Evolutionary conservation across 2,329 filamentous ascomycete genomes (phyloP).

Genomic region (Trichoderma arundinaceum): DNA sequence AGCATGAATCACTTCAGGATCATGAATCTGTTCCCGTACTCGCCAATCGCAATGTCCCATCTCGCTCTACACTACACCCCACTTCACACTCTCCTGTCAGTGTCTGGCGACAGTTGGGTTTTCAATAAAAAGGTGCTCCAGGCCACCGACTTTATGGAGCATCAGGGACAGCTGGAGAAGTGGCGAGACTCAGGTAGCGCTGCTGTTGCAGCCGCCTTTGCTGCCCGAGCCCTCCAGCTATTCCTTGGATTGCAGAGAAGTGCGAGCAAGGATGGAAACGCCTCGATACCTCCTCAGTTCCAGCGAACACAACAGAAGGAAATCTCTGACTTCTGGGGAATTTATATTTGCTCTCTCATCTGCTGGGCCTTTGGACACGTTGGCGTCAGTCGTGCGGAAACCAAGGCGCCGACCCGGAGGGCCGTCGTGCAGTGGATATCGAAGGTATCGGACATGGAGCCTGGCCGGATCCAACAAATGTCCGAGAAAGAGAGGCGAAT

Average conservation of each 20-base stretch:
- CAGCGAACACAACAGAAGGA: conserved; percentile 41
- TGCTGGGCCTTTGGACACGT: conserved; percentile 62
- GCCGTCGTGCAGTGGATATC: conserved; percentile 48
- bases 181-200: conserved; percentile 56
- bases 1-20: conserved; percentile 42
- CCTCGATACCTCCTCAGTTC: conserved; percentile 8
- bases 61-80: conserved; percentile 63
- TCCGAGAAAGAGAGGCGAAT: conserved; percentile 47
- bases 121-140: conserved; percentile 60
- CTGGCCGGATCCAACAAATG: conserved; percentile 48
- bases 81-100: conserved; percentile 62
- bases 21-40: conserved; percentile 51
- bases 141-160: conserved; percentile 51
- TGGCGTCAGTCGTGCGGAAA: conserved; percentile 35
- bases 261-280: conserved; percentile 24
- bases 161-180: conserved; percentile 52
- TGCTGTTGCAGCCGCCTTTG: conserved; percentile 54
- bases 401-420: conserved; percentile 37
- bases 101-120: conserved; percentile 64
- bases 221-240: conserved; percentile 56
- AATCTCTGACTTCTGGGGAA: conserved; percentile 59
- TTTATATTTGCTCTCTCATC: conserved; percentile 63
- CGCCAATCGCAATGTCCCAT: conserved; percentile 58
- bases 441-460: conserved; percentile 49
- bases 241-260: conserved; percentile 47